These are phyloP conservation scores for Epicoccum sorghinum DNA, from an alignment of 2,329 filamentous ascomycete species.

Conservation along the genomic window DNA sequence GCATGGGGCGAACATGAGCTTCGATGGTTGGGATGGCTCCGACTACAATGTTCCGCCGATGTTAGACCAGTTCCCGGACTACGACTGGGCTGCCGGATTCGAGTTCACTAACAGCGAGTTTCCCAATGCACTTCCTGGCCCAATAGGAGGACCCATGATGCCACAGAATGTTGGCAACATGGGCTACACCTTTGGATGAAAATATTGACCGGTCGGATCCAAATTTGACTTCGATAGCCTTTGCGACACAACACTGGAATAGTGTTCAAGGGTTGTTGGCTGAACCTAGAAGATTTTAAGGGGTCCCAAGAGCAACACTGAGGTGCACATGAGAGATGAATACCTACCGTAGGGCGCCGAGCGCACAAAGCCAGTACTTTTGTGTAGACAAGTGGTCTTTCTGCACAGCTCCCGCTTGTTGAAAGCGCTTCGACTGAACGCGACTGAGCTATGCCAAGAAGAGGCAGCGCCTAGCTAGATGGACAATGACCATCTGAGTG, in stretches of 20 bases:
- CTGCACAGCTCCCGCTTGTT: not conserved
- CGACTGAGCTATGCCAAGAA: not conserved
- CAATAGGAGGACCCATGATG: conserved; percentile 29
- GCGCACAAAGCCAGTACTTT: not conserved
- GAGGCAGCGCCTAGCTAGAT: too few species aligned
- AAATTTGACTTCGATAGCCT: too few species aligned
- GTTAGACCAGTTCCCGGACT: conserved; percentile 47
- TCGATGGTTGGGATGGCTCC: conserved; percentile 36
- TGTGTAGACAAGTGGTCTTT: not conserved
- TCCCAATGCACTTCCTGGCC: conserved; percentile 27
- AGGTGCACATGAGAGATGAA: too few species aligned
- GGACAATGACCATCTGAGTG: not conserved
- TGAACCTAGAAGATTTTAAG: too few species aligned
- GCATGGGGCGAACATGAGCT: conserved; percentile 22
- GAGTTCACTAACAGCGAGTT: conserved; percentile 41
- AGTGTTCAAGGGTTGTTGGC: too few species aligned
- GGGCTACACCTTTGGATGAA: conserved; percentile 37
- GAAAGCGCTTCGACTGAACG: conserved; percentile 3
- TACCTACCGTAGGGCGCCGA: not conserved
- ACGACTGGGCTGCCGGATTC: conserved; percentile 47
- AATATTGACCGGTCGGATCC: too few species aligned
- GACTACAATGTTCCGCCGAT: conserved; percentile 39
- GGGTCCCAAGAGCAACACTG: too few species aligned
- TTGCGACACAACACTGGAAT: too few species aligned
- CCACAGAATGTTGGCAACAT: conserved; percentile 27